Percentiles rank a stretch among this genome's conserved stretches.
phyloP scores from a whole-genome alignment of 2,329 filamentous ascomycete genomes.

The Stagonosporopsis rhizophila region DNA sequence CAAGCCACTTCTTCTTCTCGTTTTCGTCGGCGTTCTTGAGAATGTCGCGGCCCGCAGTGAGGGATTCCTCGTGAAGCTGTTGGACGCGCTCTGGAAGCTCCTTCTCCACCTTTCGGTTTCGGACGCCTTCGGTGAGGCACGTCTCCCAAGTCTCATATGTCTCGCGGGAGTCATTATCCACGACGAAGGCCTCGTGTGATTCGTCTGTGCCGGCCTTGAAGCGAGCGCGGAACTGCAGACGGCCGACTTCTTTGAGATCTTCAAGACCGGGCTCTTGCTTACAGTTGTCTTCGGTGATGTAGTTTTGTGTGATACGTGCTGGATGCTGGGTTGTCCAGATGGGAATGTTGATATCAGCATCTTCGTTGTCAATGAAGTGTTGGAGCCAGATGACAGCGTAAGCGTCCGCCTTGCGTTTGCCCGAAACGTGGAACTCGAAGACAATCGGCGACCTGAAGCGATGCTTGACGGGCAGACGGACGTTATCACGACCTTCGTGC shows the following conservation, averaged over 20 bases:
- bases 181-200: constrained; percentile 81
- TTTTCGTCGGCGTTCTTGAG: constrained; percentile 74
- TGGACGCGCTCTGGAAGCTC: constrained; percentile 77
- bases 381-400: constrained; percentile 88
- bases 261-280: constrained; percentile 73
- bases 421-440: constrained; percentile 78
- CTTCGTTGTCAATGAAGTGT: constrained; percentile 81
- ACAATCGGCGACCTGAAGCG: constrained; percentile 90
- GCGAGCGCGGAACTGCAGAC: constrained; percentile 77
- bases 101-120: constrained; percentile 71
- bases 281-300: constrained; percentile 82
- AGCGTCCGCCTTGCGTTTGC: constrained; percentile 73
- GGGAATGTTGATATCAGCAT: constrained; percentile 80
- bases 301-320: constrained; percentile 84
- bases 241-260: constrained; percentile 79
- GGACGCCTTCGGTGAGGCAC: constrained; percentile 85
- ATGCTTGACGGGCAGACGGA: constrained; percentile 86
- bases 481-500: constrained; percentile 57
- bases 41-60: constrained; percentile 81
- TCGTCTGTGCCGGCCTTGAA: constrained; percentile 93
- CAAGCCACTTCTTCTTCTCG: constrained; percentile 79
- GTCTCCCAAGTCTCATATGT: constrained; percentile 96
- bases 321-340: constrained; percentile 85
- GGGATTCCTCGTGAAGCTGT: constrained; percentile 79
- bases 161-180: constrained; percentile 87